Conservation (phyloP, 345 rosid genomes). For the Citrus glauca region DNA sequence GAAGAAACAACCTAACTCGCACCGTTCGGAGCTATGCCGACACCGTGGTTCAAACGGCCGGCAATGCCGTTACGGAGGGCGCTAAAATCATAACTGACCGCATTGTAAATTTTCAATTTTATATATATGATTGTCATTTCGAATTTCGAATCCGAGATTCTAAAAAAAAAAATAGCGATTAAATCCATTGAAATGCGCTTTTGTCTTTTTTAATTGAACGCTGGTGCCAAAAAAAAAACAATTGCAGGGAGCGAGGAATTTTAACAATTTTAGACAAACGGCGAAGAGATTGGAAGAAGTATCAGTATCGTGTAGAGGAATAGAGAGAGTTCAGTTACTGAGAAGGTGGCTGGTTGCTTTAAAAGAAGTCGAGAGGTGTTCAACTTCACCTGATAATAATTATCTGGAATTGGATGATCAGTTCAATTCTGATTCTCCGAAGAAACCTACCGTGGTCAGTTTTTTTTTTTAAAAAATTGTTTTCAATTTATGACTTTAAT, state of each 20-base stretch:
- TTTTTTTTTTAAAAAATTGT: too few species aligned
- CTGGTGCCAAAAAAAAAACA: background rate
- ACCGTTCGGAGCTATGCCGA: constrained; percentile 66
- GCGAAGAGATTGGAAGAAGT: constrained; percentile 86
- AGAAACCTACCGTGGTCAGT: constrained; percentile 46
- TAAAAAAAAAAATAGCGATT: too few species aligned
- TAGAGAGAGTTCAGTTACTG: constrained; percentile 72
- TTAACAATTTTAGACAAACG: constrained; percentile 59
- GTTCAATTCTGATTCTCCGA: constrained; percentile 43
- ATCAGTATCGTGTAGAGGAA: constrained; percentile 81
- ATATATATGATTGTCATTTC: background rate
- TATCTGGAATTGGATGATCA: constrained; percentile 20
- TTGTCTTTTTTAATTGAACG: background rate
- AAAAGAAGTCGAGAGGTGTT: constrained; percentile 61
- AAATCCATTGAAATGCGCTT: too few species aligned
- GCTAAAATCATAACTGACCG: constrained; percentile 77
- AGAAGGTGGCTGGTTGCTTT: constrained; percentile 90
- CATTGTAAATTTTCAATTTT: constrained; percentile 23
- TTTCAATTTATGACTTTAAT: background rate
- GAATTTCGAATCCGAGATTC: too few species aligned
- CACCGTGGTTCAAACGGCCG: constrained; percentile 68
- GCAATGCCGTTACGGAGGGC: constrained; percentile 70
- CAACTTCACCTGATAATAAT: constrained; percentile 21
- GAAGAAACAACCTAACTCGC: constrained; percentile 46
- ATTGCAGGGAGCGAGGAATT: constrained; percentile 57